Percentiles rank a stretch among this genome's conserved stretches.
Evolutionary conservation across 2,329 filamentous ascomycete species (phyloP).

Genomic region (Tolypocladium ophioglossoides): DNA sequence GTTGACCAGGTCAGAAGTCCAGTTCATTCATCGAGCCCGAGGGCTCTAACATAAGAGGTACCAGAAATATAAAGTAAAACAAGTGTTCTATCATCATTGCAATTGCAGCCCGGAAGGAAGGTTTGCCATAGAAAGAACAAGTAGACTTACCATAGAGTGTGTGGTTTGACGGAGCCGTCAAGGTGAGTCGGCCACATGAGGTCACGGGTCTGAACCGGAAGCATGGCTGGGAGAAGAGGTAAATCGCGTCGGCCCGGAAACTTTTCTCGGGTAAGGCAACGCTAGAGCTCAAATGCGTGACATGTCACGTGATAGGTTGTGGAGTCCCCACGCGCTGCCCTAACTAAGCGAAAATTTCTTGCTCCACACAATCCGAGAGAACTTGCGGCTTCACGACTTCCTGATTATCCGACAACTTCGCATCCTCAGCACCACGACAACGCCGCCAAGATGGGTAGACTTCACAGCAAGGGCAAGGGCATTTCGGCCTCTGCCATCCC

Average conservation of each 20-base stretch:
- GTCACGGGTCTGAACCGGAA: neutral
- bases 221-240: neutral
- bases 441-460: constrained; percentile 73
- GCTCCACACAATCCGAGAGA: constrained; percentile 27
- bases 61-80: constrained; percentile 62
- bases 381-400: constrained; percentile 15
- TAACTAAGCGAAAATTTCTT: constrained; percentile 35
- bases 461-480: constrained; percentile 99
- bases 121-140: constrained; percentile 1
- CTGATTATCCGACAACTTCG: constrained; percentile 15
- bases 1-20: constrained; percentile 61
- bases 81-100: constrained; percentile 63
- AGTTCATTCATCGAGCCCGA: constrained; percentile 66
- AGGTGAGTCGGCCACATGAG: neutral
- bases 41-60: constrained; percentile 91
- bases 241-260: neutral
- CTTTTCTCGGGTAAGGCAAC: neutral
- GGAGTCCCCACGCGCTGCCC: constrained; percentile 18
- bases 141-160: constrained; percentile 21
- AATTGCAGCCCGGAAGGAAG: constrained; percentile 6
- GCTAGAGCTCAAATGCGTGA: neutral
- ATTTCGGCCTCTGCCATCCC: constrained; percentile 93
- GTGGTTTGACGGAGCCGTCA: neutral
- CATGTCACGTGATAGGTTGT: neutral
- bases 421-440: constrained; percentile 26